phyloP scores from a whole-genome alignment of 176 grass and related monocot species.

The Miscanthus lutarioriparius region DNA sequence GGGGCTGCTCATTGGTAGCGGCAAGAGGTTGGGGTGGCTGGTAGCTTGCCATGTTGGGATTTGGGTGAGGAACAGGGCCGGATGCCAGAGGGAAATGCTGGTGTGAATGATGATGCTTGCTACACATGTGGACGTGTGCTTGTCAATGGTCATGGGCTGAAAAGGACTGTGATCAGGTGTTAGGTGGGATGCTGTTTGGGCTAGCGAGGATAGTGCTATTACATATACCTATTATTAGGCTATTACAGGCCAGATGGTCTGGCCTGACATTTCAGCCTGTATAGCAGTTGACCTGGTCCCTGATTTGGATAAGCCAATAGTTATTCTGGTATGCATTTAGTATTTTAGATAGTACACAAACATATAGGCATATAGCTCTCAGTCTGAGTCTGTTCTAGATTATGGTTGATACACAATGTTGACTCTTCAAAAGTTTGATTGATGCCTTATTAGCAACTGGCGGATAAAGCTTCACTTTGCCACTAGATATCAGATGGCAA shows the following conservation, averaged over 20 bases:
- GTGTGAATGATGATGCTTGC: not conserved
- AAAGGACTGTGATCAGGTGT: not conserved
- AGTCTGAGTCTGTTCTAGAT: not conserved
- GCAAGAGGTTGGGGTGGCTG: not conserved
- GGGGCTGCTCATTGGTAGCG: not conserved
- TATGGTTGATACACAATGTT: slow-evolving; percentile 1
- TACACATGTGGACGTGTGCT: not conserved
- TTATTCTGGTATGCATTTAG: slow-evolving; percentile 3
- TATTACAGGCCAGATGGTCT: not conserved
- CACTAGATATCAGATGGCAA: slow-evolving; percentile 22
- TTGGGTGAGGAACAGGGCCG: not conserved
- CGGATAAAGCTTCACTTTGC: not conserved
- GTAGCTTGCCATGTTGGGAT: not conserved
- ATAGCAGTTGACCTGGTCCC: not conserved
- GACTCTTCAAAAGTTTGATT: slow-evolving; percentile 26
- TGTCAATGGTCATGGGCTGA: not conserved
- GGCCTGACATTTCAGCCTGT: not conserved
- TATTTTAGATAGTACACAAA: not conserved
- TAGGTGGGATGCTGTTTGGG: not conserved
- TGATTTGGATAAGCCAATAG: slow-evolving; percentile 22
- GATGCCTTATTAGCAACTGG: slow-evolving; percentile 10
- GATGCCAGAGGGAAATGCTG: not conserved
- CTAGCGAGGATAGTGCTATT: not conserved
- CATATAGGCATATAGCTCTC: not conserved
- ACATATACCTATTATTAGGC: not conserved